Percentiles rank a stretch among this genome's conserved stretches.
Conservation (phyloP, 768 basidiomycete genomes). For the Scleroderma citrinum region DNA sequence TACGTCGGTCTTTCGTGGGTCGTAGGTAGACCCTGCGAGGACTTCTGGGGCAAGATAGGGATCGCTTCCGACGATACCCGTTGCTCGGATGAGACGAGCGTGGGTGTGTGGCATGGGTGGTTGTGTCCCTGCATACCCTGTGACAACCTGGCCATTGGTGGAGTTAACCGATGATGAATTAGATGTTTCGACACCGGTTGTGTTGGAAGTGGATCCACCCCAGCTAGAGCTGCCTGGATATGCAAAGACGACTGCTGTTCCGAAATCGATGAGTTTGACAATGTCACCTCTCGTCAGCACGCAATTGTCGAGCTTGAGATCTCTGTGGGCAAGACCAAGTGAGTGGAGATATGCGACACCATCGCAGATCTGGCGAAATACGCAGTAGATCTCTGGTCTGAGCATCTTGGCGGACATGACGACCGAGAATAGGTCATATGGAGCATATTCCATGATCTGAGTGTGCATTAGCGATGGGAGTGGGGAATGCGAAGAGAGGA, state of each 20-base stretch:
- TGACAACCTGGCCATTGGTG: conserved; percentile 4
- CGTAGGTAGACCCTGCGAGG: conserved; percentile 71
- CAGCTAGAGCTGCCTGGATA: conserved; percentile 80
- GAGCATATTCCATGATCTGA: conserved; percentile 99
- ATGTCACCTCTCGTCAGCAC: conserved; percentile 95
- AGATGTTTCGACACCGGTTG: conserved; percentile 6
- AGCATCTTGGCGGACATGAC: conserved; percentile 99
- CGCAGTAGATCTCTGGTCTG: conserved; percentile 97
- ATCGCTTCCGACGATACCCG: conserved; percentile 93
- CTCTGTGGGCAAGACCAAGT: conserved; percentile 95
- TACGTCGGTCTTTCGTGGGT: conserved; percentile 96
- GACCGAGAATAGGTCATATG: conserved; percentile 96
- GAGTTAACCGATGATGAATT: background rate
- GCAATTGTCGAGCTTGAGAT: conserved; percentile 99
- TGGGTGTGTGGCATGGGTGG: conserved; percentile 36
- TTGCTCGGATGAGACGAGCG: conserved; percentile 49
- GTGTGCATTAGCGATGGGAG: conserved; percentile 2
- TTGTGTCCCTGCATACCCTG: conserved; percentile 17
- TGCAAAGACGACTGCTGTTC: conserved; percentile 98
- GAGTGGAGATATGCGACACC: conserved; percentile 98
- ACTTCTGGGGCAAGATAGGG: conserved; percentile 99
- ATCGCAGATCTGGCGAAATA: conserved; percentile 97
- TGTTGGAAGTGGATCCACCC: conserved; percentile 27
- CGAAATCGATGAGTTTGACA: conserved; percentile 99
- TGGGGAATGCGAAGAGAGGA: conserved; percentile 5